A percentile compares a stretch with the other conserved stretches of the same genome.
phyloP scores from a whole-genome alignment of 2,329 filamentous ascomycete species.

The Sordariomycetes sp. region DNA sequence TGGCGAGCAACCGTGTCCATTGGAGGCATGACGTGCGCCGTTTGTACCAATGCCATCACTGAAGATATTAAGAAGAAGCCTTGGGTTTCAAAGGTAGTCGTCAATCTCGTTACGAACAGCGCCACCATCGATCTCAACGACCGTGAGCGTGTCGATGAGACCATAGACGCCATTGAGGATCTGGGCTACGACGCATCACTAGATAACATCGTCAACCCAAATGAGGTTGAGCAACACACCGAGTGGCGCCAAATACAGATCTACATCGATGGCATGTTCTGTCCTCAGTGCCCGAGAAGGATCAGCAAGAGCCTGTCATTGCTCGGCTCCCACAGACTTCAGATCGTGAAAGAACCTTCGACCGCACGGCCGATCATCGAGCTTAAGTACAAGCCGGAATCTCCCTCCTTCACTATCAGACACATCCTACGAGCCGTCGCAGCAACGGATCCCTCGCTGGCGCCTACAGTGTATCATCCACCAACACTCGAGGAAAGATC shows the following conservation, averaged over 20 bases:
- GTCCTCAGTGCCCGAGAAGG: constrained; percentile 57
- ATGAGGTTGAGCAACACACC: constrained; percentile 25
- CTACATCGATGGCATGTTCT: constrained; percentile 64
- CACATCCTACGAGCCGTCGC: constrained; percentile 62
- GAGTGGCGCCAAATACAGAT: constrained; percentile 52
- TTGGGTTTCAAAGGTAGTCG: constrained; percentile 47
- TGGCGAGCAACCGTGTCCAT: constrained; percentile 51
- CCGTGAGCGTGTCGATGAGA: constrained; percentile 17
- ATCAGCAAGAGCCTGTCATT: constrained; percentile 44
- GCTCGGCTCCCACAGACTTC: constrained; percentile 38
- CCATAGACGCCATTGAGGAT: constrained; percentile 43
- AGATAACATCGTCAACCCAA: constrained; percentile 35
- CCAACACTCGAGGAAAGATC: constrained; percentile 79
- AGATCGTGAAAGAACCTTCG: constrained; percentile 45
- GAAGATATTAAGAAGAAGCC: constrained; percentile 44
- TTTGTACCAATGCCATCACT: constrained; percentile 57
- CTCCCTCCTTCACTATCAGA: constrained; percentile 65
- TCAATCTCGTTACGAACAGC: constrained; percentile 61
- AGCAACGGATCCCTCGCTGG: constrained; percentile 55
- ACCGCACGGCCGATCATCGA: constrained; percentile 57
- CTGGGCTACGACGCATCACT: constrained; percentile 59
- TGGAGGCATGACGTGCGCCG: constrained; percentile 65
- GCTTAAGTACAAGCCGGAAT: constrained; percentile 59
- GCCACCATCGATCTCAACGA: constrained; percentile 48
- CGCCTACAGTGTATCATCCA: constrained; percentile 64